A percentile compares a stretch with the other conserved stretches of the same genome.
phyloP scores from a whole-genome alignment of 1,284 basidiomycete species.

The Malassezia japonica region DNA sequence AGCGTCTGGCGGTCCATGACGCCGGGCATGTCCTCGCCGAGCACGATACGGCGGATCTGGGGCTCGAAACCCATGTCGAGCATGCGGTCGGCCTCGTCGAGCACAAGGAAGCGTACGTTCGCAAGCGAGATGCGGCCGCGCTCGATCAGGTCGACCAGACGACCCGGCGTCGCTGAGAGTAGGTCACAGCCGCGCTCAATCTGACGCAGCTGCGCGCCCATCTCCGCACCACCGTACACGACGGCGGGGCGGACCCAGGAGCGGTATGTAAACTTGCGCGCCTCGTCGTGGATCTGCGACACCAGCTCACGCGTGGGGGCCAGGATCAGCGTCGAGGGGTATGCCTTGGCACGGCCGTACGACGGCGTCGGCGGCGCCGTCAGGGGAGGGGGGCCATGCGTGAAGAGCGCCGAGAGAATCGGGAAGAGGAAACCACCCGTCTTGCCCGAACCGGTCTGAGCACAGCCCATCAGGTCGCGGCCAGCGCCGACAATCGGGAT shows the following conservation, averaged over 20 bases:
- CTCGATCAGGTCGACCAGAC: conserved; percentile 96
- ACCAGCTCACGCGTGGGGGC: conserved; percentile 97
- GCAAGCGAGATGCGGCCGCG: conserved; percentile 90
- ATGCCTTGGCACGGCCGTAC: conserved; percentile 77
- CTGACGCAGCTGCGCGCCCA: conserved; percentile 81
- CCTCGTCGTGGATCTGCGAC: conserved; percentile 98
- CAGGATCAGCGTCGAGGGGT: conserved; percentile 87
- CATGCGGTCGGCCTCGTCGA: conserved; percentile 99
- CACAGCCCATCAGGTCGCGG: conserved; percentile 97
- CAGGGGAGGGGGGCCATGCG: conserved; percentile 64
- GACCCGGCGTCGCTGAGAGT: conserved; percentile 93
- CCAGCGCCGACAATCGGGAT: conserved; percentile 87
- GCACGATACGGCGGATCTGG: conserved; percentile 94
- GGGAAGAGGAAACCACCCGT: conserved; percentile 99
- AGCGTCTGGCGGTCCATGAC: conserved; percentile 87
- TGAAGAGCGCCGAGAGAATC: conserved; percentile 88
- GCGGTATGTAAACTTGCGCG: conserved; percentile 96
- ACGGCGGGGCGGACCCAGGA: conserved; percentile 99
- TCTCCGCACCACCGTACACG: conserved; percentile 98
- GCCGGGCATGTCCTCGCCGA: conserved; percentile 95
- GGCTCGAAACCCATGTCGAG: conserved; percentile 99
- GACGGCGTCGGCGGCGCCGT: conserved; percentile 53
- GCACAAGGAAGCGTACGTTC: conserved; percentile 93
- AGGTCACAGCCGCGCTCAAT: conserved; percentile 97
- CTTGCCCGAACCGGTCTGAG: conserved; percentile 99